Conservation (phyloP, 768 basidiomycete genomes). For the Russula dissimulans region DNA sequence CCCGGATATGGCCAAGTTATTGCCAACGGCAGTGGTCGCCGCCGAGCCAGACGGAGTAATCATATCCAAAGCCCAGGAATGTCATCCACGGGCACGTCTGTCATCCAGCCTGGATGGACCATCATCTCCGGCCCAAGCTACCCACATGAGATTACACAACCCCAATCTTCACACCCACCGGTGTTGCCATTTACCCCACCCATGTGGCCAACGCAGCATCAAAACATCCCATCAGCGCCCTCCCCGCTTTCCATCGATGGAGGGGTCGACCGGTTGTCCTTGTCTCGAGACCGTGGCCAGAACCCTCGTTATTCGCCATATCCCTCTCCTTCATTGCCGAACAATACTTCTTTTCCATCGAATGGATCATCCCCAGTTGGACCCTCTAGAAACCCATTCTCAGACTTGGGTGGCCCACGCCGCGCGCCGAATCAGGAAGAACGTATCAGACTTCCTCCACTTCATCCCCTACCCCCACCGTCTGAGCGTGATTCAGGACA, state of each 20-base stretch:
- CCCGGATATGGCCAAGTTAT: slow-evolving; percentile 83
- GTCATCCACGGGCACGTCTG: slow-evolving; percentile 6
- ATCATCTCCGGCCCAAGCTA: slow-evolving; percentile 17
- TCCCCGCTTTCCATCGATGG: slow-evolving; percentile 21
- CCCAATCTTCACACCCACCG: not conserved
- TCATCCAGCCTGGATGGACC: slow-evolving; percentile 18
- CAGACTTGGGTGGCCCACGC: slow-evolving; percentile 16
- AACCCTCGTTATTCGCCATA: slow-evolving; percentile 39
- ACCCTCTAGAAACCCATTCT: slow-evolving; percentile 30
- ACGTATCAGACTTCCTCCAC: slow-evolving; percentile 34
- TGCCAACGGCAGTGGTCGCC: slow-evolving; percentile 26
- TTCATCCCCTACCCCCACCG: slow-evolving; percentile 30
- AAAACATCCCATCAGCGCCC: not conserved
- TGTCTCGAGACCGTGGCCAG: slow-evolving; percentile 24
- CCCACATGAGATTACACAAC: slow-evolving; percentile 7
- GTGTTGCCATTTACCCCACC: slow-evolving; percentile 8
- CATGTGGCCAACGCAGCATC: slow-evolving; percentile 1
- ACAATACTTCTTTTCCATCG: slow-evolving; percentile 22
- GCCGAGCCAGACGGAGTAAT: slow-evolving; percentile 14
- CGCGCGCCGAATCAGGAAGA: slow-evolving; percentile 24
- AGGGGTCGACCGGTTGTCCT: slow-evolving; percentile 25
- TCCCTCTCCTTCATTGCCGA: slow-evolving; percentile 26
- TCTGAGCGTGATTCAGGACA: slow-evolving; percentile 25
- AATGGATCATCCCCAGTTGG: slow-evolving; percentile 28
- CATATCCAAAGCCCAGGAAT: slow-evolving; percentile 10